Evolutionary conservation across 225 moss, liverwort and hornwort genomes (phyloP), one percentile per base, ranked within the genome.

Genomic region (Polytrichum formosum): DNA sequence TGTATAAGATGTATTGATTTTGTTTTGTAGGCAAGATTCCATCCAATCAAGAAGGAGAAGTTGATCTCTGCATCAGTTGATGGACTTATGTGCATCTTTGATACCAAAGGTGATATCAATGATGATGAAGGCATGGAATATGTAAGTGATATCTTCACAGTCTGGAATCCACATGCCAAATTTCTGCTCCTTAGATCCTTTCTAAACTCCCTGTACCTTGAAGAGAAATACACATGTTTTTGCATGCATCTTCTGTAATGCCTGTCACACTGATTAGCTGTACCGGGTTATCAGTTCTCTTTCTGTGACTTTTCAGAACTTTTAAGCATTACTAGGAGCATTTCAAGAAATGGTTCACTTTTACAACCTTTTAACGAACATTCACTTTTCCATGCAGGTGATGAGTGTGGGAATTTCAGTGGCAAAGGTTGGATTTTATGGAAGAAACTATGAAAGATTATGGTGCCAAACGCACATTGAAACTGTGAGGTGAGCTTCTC

Each of bases 391-490:
- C 46, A 31, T 64, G 54, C 84, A 94, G 88, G 91, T 94, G 26
- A 81, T 94, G 81, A 77, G 83, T 74, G 85, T 84, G 17, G 91
- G 92, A 69, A 91, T 84, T 37, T 98, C 98, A 53, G 65, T 98
- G 61, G 83, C 90, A 76, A 91, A 85, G n/a, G 84, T 98, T 74
- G 98, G 98, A 18, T 94, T 98, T 33, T 90, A 77, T 54, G 98
- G 98, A 69, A 79, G 76, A 67, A 73, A 81, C 31, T 68, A 74
- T 72, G 87, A 92, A 63, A 78, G 72, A 72, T 68, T 98, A 55
- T 98, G 98, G 98, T 90, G 92, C 81, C 79, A 90, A 61, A 98
- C 98, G 26, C 91, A 98, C 59, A 86, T 94, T 66, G 98, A 98
- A 77, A 98, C 91, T 33, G 74, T 98, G 61, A 93, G 94, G 92